phyloP scores from a whole-genome alignment of 345 rosid species.

The Brassica juncea region DNA sequence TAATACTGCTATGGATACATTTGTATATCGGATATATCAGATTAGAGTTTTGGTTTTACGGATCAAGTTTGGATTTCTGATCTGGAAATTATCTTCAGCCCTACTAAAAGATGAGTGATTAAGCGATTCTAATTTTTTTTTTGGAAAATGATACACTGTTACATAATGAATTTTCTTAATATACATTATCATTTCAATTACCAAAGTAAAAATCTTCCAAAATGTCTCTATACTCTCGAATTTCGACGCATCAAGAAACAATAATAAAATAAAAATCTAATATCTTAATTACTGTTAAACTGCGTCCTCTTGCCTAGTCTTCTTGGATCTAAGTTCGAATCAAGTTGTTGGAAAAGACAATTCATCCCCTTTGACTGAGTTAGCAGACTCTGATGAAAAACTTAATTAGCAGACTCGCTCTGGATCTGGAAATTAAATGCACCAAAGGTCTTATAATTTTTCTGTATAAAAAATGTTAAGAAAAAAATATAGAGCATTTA shows the following conservation, averaged over 20 bases:
- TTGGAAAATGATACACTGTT: too few relatives aligned
- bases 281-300: neutral
- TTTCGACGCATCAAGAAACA: neutral
- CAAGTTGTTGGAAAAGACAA: neutral
- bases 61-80: too few relatives aligned
- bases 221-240: neutral
- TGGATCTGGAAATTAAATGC: slow-evolving; percentile 10
- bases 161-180: too few relatives aligned
- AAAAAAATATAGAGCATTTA: neutral
- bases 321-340: slow-evolving; percentile 1
- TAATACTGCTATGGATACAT: too few relatives aligned
- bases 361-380: slow-evolving; percentile 16
- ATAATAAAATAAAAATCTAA: neutral
- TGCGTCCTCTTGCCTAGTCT: neutral
- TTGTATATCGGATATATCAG: too few relatives aligned
- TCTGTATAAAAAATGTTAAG: neutral
- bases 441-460: neutral
- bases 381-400: neutral
- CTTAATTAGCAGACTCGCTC: neutral
- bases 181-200: neutral
- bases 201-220: neutral
- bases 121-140: too few relatives aligned
- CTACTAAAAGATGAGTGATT: too few relatives aligned
- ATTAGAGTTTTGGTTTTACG: too few relatives aligned
- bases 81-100: too few relatives aligned